phyloP scores from a whole-genome alignment of 73 alveolate species.

The Blepharisma japonicum region DNA sequence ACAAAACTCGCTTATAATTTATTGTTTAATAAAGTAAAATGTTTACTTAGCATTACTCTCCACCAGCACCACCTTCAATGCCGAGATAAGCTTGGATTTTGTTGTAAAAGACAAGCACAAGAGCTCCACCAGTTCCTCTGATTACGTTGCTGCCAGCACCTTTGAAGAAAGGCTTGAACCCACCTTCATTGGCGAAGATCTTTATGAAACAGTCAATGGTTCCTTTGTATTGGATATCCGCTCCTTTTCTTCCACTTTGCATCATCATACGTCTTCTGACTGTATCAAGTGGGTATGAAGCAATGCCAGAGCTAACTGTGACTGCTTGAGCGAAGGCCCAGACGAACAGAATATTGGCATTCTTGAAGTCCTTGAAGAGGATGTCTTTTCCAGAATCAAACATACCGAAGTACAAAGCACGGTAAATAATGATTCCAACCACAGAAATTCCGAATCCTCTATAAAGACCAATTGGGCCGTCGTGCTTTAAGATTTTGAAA shows the following conservation, averaged over 20 bases:
- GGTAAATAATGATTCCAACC: constrained; percentile 77
- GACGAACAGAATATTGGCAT: constrained; percentile 40
- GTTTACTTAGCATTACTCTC: no score
- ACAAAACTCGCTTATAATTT: no score
- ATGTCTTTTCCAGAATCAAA: constrained; percentile 84
- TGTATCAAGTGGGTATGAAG: constrained; percentile 86
- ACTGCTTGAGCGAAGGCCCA: constrained; percentile 78
- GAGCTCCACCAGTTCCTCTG: constrained; percentile 86
- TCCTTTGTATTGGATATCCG: constrained; percentile 62
- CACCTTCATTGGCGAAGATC: constrained; percentile 75
- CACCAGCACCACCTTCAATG: not conserved
- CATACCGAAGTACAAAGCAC: constrained; percentile 92
- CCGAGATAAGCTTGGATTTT: constrained; percentile 18
- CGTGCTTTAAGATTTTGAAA: constrained; percentile 59
- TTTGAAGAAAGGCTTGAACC: constrained; percentile 72
- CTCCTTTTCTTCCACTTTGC: constrained; percentile 72
- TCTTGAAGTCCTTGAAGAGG: constrained; percentile 46
- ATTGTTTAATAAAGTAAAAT: no score
- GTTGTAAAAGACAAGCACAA: constrained; percentile 48
- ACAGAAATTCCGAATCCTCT: constrained; percentile 94
- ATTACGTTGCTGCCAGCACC: constrained; percentile 79
- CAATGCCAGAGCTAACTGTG: constrained; percentile 75
- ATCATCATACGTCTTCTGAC: constrained; percentile 93
- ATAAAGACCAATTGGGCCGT: constrained; percentile 84
- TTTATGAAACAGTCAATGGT: constrained; percentile 69